Conservation (phyloP, 305 asterid genomes). For the Andrographis paniculata region DNA sequence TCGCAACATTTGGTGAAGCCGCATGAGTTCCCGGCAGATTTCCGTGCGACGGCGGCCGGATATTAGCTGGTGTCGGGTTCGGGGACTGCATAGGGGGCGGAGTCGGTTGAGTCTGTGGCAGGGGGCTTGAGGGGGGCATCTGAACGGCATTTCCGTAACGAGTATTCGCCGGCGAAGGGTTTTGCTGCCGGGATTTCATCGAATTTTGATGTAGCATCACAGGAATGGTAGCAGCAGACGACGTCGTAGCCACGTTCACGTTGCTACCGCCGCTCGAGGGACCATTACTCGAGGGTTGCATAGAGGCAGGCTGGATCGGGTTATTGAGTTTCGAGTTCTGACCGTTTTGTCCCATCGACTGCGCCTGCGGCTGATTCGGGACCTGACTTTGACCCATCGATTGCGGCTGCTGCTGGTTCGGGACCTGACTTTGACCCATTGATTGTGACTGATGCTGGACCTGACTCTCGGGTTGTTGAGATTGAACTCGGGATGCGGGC, state of each 20-base stretch:
- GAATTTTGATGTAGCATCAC: constrained; percentile 49
- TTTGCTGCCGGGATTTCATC: constrained; percentile 53
- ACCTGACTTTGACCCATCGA: too few species aligned
- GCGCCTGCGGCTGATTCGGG: too few species aligned
- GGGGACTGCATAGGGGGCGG: constrained; percentile 51
- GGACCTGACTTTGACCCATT: background rate
- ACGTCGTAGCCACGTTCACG: constrained; percentile 20
- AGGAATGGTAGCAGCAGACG: constrained; percentile 20
- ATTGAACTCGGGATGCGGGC: constrained; percentile 39
- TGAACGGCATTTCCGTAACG: constrained; percentile 40
- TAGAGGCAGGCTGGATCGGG: constrained; percentile 26
- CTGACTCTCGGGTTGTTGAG: constrained; percentile 41
- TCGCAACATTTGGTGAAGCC: constrained; percentile 47
- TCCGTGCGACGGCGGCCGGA: constrained; percentile 35
- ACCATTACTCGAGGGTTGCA: constrained; percentile 32
- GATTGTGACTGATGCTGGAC: constrained; percentile 30
- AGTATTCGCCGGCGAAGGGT: constrained; percentile 31
- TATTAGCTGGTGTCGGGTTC: constrained; percentile 46
- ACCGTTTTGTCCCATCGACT: constrained; percentile 10
- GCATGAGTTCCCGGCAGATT: constrained; percentile 30
- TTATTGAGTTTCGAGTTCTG: constrained; percentile 32
- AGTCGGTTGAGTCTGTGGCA: constrained; percentile 45
- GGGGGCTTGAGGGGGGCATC: constrained; percentile 43
- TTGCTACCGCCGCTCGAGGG: constrained; percentile 20
- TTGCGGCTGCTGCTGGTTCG: too few species aligned